phyloP scores from a whole-genome alignment of 352 stramenopile genomes.

The Phytophthora nicotianae region DNA sequence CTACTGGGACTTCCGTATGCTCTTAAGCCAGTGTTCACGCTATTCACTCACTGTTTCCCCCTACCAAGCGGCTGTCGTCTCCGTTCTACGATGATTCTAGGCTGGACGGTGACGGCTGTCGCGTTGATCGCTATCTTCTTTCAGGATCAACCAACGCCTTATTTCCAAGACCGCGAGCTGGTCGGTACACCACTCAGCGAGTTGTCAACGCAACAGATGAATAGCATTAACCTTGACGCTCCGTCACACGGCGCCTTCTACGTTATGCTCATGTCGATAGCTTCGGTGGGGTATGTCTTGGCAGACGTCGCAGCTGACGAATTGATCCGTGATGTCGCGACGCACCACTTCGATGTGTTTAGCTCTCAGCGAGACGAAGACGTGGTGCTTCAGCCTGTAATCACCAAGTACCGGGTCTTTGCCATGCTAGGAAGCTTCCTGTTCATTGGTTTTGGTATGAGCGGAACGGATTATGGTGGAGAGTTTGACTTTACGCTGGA shows the following conservation, averaged over 20 bases:
- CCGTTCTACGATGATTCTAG: conserved; percentile 42
- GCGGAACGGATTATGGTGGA: conserved; percentile 61
- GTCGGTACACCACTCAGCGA: conserved; percentile 27
- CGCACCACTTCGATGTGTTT: conserved; percentile 6
- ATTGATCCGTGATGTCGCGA: conserved; percentile 43
- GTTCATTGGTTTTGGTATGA: conserved; percentile 66
- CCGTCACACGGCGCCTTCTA: conserved; percentile 46
- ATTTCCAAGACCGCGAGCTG: conserved; percentile 41
- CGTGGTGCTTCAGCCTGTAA: conserved; percentile 34
- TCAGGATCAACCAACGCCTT: conserved; percentile 44
- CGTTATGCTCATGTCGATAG: conserved; percentile 68
- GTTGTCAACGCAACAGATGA: conserved; percentile 35
- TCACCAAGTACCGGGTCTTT: conserved; percentile 43
- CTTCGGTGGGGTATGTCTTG: conserved; percentile 72
- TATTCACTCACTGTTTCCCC: conserved; percentile 43
- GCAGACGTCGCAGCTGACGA: conserved; percentile 76
- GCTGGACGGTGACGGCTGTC: conserved; percentile 41
- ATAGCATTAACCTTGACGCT: conserved; percentile 48
- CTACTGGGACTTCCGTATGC: conserved; percentile 57
- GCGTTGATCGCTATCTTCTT: conserved; percentile 41
- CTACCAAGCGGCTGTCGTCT: conserved; percentile 19
- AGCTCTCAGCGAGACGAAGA: conserved; percentile 22
- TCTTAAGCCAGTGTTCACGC: conserved; percentile 46
- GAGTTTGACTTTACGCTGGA: conserved; percentile 56
- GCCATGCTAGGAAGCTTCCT: conserved; percentile 46